A percentile compares a stretch with the other conserved stretches of the same genome.
phyloP scores from a whole-genome alignment of 345 rosid genomes.

The Turritis glabra region DNA sequence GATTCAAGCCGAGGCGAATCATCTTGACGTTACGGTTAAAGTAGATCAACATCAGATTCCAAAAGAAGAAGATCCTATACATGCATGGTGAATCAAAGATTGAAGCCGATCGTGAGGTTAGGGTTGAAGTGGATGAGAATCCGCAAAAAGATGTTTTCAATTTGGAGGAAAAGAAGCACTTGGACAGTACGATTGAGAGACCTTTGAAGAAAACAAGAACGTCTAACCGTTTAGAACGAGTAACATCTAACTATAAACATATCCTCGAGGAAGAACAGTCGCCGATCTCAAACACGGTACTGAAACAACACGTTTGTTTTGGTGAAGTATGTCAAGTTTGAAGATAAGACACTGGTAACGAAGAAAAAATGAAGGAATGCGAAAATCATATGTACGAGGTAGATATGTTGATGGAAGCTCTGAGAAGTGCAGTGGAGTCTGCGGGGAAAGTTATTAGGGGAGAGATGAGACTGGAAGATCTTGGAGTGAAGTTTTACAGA shows the following conservation, averaged over 20 bases:
- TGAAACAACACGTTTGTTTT: neutral
- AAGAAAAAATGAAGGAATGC: neutral
- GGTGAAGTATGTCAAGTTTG: neutral
- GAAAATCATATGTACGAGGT: slow-evolving; percentile 15
- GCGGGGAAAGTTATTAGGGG: neutral
- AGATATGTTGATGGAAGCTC: neutral
- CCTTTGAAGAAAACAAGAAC: neutral
- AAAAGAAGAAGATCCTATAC: neutral
- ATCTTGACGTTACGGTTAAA: too few relatives aligned
- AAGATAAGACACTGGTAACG: neutral
- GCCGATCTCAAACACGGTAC: neutral
- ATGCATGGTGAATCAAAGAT: neutral
- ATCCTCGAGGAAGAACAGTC: neutral
- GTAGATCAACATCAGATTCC: too few relatives aligned
- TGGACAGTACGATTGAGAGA: neutral
- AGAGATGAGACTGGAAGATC: neutral
- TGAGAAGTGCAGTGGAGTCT: neutral
- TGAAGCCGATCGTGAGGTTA: neutral
- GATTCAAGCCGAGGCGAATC: too few relatives aligned
- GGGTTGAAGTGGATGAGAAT: neutral
- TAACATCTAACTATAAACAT: neutral
- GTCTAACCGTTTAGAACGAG: too few relatives aligned
- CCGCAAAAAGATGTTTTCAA: neutral
- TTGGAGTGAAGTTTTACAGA: slow-evolving; percentile 1
- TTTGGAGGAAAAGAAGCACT: too few relatives aligned